Base-by-base conservation (phyloP, 768 basidiomycete species). In the Termitomyces sp. region DNA sequence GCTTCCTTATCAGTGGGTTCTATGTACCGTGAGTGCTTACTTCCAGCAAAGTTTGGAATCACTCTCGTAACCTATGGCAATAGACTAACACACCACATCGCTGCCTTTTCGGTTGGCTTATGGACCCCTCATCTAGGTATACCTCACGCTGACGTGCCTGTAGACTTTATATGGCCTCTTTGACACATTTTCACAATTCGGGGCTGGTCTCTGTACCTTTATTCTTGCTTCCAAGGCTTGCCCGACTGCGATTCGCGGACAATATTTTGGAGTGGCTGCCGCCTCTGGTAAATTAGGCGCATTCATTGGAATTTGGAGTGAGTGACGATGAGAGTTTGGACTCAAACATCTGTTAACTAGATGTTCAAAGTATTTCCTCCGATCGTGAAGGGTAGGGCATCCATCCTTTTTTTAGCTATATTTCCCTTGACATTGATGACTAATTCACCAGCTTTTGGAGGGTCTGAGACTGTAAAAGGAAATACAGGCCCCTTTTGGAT, bases 401-500 rank as follows among this genome's bases (percentile, higher is more conserved):
- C 34, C 49, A 28, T 51, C 34, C 16, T 10, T 14, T 40, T 5
- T 37, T 4, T 25, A 9, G 4, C 23, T 27, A 44, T 17, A 17
- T 16, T 3, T 37, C 16, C 25, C 41, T 9, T 12, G 2, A 16
- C 2, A 3, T 23, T 16, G 23, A 43, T 25, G 14, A 7, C 12
- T 6, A 23, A 19, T 8, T 17, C 2, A 2, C 14, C 56, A 82
- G 86, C 78, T 19, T 90, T 90, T 56, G 85, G 84, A 52, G 85
- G 84, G 7, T 10, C 77, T 0, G 64, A 51, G 11, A 70, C 80
- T 21, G 68, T 72, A 35, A 76, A 74, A 53, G 88, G 85, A 47
- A 85, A 88, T 66, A 92, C 91, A 0, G 90, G 91, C 9, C 90
- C 90, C 5, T 92, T 92, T 79, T 92, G 86, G 88, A 68, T 92